Conservation (phyloP, 2,329 filamentous ascomycete species). For the Beauveria pseudobassiana region DNA sequence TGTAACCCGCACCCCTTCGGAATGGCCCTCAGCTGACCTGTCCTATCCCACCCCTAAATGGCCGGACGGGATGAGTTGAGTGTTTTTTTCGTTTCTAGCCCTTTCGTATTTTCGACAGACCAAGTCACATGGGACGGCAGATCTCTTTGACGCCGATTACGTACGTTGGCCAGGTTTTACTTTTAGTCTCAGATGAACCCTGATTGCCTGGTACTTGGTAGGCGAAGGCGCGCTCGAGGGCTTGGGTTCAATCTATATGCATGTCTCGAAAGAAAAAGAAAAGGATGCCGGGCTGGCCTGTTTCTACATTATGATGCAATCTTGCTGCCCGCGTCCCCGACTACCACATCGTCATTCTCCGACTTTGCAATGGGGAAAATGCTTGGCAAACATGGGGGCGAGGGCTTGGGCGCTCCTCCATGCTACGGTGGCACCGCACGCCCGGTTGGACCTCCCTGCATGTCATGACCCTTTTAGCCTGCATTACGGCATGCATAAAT, state of each 20-base stretch:
- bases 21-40: background rate
- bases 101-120: too few species aligned
- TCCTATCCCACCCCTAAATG: background rate
- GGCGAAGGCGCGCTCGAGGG: background rate
- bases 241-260: background rate
- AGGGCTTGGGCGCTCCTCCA: background rate
- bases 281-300: background rate
- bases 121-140: too few species aligned
- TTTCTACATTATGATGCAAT: background rate
- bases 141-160: too few species aligned
- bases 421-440: background rate
- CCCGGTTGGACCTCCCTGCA: background rate
- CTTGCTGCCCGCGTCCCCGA: background rate
- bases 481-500: background rate
- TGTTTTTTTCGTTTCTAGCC: too few species aligned
- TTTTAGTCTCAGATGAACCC: background rate
- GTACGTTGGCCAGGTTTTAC: background rate
- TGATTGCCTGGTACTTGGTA: background rate
- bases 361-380: background rate
- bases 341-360: background rate
- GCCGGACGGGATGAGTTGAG: too few species aligned
- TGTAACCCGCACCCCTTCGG: background rate
- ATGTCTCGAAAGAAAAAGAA: background rate
- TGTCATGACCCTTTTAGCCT: background rate
- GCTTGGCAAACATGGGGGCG: background rate